Evolutionary conservation across 2,329 filamentous ascomycete species (phyloP).

Genomic region (Xylaria arbuscula): DNA sequence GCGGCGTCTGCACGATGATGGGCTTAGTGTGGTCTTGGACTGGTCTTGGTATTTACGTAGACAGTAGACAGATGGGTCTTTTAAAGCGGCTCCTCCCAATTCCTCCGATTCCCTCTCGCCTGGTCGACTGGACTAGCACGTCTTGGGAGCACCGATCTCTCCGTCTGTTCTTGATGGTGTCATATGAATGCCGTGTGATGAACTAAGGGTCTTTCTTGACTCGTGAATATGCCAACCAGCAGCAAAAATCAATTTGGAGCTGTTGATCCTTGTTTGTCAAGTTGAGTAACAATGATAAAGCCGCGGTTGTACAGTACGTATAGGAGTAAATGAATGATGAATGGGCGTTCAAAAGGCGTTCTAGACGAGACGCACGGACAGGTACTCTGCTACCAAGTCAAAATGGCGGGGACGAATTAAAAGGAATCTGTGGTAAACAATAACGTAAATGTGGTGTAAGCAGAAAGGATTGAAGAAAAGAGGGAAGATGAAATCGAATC

Average conservation of each 20-base stretch:
- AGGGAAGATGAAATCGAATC: not conserved
- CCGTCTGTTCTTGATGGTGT: conserved; percentile 13
- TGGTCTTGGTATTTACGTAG: not conserved
- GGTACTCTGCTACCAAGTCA: not conserved
- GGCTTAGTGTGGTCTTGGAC: conserved; percentile 1
- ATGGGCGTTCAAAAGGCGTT: not conserved
- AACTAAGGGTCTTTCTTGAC: conserved; percentile 23
- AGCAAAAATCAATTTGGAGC: not conserved
- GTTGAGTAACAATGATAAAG: conserved; percentile 6
- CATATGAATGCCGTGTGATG: conserved; percentile 21
- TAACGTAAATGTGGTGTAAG: conserved; percentile 8
- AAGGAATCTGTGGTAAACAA: conserved; percentile 1
- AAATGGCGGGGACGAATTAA: not conserved
- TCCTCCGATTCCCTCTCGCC: conserved; percentile 27
- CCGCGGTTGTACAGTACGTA: not conserved
- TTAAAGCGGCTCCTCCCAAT: conserved; percentile 25
- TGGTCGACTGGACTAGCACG: conserved; percentile 20
- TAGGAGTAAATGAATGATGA: conserved; percentile 4
- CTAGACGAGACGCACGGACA: conserved; percentile 6
- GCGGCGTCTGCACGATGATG: conserved; percentile 34
- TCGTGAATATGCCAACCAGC: conserved; percentile 22
- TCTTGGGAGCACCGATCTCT: conserved; percentile 8
- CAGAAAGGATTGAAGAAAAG: conserved; percentile 18
- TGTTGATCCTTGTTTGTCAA: conserved; percentile 14
- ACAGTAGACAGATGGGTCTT: conserved; percentile 20